phyloP scores from a whole-genome alignment of 1,284 basidiomycete genomes.

The Meripilus lineatus region DNA sequence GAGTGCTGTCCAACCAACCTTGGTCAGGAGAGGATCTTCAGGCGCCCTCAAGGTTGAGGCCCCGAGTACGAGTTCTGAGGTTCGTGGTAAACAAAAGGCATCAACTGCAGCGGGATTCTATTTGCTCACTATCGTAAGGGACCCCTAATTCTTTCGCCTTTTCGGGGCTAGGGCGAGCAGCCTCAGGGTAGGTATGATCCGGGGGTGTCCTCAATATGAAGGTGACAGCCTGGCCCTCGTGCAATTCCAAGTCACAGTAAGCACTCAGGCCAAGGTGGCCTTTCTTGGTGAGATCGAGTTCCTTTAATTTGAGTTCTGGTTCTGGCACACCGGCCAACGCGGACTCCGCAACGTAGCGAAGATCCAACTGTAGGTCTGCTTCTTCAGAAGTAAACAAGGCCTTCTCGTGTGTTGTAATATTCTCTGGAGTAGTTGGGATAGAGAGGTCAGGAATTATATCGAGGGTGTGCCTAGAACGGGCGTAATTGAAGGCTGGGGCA shows the following conservation, averaged over 20 bases:
- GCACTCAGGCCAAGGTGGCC: conserved; percentile 64
- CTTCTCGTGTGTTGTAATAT: conserved; percentile 41
- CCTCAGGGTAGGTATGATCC: conserved; percentile 18
- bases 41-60: conserved; percentile 45
- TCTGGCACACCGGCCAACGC: conserved; percentile 40
- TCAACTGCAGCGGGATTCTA: not conserved
- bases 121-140: conserved; percentile 37
- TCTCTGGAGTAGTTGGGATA: conserved; percentile 17
- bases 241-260: conserved; percentile 51
- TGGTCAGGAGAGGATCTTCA: conserved; percentile 62
- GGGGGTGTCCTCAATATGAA: conserved; percentile 76
- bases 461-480: conserved; percentile 67
- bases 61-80: conserved; percentile 40
- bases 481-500: conserved; percentile 93
- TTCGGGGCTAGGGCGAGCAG: conserved; percentile 28
- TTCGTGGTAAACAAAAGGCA: not conserved
- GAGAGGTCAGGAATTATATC: conserved; percentile 49
- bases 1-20: conserved; percentile 31
- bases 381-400: conserved; percentile 58
- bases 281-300: conserved; percentile 56
- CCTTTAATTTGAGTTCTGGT: conserved; percentile 52
- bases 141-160: conserved; percentile 44
- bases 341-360: conserved; percentile 67
- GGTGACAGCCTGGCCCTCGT: conserved; percentile 82
- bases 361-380: conserved; percentile 59